A percentile compares a stretch with the other conserved stretches of the same genome.
phyloP scores from a whole-genome alignment of 2,329 filamentous ascomycete species.

The Lachnellula arida region DNA sequence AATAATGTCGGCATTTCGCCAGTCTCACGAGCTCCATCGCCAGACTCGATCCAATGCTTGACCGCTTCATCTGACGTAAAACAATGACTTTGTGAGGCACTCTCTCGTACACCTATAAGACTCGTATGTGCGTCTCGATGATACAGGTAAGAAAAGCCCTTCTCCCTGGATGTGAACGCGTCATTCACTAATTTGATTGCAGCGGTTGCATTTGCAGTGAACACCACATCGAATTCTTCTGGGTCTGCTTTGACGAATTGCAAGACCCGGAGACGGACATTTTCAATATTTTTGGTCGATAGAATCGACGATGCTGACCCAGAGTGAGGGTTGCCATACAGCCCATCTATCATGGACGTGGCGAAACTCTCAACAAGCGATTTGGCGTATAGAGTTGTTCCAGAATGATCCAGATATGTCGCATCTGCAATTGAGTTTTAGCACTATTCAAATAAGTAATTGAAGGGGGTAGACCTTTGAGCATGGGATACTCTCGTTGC shows the following conservation, averaged over 20 bases:
- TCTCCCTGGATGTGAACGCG: slow-evolving; percentile 60
- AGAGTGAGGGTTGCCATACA: slow-evolving; percentile 92
- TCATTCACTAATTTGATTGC: slow-evolving; percentile 85
- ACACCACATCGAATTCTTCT: slow-evolving; percentile 78
- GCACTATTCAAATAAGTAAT: background rate
- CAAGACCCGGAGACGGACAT: slow-evolving; percentile 66
- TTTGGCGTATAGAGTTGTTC: slow-evolving; percentile 79
- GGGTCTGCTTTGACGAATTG: slow-evolving; percentile 78
- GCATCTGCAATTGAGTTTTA: slow-evolving; percentile 19
- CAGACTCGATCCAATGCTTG: slow-evolving; percentile 55
- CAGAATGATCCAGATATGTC: slow-evolving; percentile 85
- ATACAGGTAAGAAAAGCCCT: slow-evolving; percentile 79
- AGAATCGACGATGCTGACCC: slow-evolving; percentile 75
- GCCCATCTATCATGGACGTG: slow-evolving; percentile 65
- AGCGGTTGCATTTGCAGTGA: slow-evolving; percentile 88
- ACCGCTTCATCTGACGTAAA: slow-evolving; percentile 58
- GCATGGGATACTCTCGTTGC: slow-evolving; percentile 62
- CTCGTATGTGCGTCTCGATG: slow-evolving; percentile 57
- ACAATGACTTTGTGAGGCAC: slow-evolving; percentile 61
- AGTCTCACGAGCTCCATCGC: slow-evolving; percentile 31
- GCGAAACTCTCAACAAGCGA: slow-evolving; percentile 69
- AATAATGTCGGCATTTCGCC: slow-evolving; percentile 48
- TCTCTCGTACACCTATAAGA: slow-evolving; percentile 66
- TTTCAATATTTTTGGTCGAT: slow-evolving; percentile 69
- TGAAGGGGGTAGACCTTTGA: slow-evolving; percentile 47